Base-by-base conservation (phyloP, 371 early-diverging fungal genomes). In the Actinomortierella wolfii region DNA sequence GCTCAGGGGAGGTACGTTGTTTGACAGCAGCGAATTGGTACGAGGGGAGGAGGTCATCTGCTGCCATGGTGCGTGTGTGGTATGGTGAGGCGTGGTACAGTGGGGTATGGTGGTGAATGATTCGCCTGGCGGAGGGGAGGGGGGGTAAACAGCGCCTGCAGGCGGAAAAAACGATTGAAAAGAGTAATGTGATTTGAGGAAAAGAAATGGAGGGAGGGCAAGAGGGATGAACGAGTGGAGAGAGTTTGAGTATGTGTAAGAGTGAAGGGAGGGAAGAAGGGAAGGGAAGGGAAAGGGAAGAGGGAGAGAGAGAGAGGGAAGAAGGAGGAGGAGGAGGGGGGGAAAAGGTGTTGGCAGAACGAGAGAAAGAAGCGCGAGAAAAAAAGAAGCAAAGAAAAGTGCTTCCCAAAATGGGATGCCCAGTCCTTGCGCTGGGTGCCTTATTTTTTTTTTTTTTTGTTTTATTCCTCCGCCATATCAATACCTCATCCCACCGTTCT, bases 11-110 rank as follows among this genome's bases (percentile, higher is more conserved):
- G 25, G 58, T 50, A 58, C 82, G 70, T 62, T 85, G 86, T 41
- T 78, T 79, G 42, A 85, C 84, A 40, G 80, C 69, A 14, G 83
- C 78, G 73, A 85, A 85, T 59, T 85, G 86, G 64, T 85, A 85
- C 23, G 81, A 79, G 25, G 83, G 80, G 20, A 78, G 64, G 58
- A 83, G 84, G 42, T 83, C 84, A 65, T 83, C 81, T 17, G 65
- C 59, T 41, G 65, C 51, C 65, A 65, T 73, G 23, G 59, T 34
- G 34, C 40, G 47, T 9, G 39, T 17, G 18, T 18, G 48, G 20
- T 18, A 50, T n/a, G 39, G 11, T 3, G 23, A 9, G n/a, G 45
- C 20, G 18, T 24, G 14, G 15, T 17, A n/a, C 5, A 29, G 21
- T 26, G 9, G 41, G 44, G 43, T 24, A 39, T 18, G 43, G 50